A percentile compares a stretch with the other conserved stretches of the same genome.
Evolutionary conservation across 1,284 basidiomycete genomes (phyloP).

Genomic region (Austroboletus novae-zelandiae): DNA sequence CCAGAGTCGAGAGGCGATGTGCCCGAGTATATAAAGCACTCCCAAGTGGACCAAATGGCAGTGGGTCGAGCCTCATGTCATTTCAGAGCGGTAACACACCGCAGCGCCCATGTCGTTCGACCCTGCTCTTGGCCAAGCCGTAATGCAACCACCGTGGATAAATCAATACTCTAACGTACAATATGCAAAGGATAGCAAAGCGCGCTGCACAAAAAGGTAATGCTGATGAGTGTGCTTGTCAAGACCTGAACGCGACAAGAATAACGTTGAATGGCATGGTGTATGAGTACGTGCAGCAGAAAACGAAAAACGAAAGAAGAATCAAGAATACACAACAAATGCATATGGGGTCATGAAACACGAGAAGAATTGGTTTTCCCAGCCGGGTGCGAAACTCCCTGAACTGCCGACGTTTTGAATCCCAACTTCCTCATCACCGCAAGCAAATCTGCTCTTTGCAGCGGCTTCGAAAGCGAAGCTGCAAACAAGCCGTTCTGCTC

Average conservation of each 20-base stretch:
- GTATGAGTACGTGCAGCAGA: conserved; percentile 31
- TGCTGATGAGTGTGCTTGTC: conserved; percentile 37
- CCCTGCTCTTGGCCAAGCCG: neutral
- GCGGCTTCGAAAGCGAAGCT: conserved; percentile 83
- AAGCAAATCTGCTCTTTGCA: conserved; percentile 83
- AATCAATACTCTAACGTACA: conserved; percentile 42
- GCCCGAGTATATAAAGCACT: too few species aligned
- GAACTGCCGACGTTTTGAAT: conserved; percentile 82
- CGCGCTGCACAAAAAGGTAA: conserved; percentile 21
- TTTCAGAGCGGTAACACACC: neutral
- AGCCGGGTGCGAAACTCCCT: conserved; percentile 44
- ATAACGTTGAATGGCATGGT: conserved; percentile 28
- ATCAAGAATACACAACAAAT: conserved; percentile 25
- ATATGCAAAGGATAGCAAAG: conserved; percentile 34
- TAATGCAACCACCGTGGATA: neutral
- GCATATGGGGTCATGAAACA: conserved; percentile 27
- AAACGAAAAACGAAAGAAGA: conserved; percentile 32
- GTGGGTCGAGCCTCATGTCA: conserved; percentile 11
- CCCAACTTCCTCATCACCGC: conserved; percentile 81
- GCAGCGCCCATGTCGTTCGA: conserved; percentile 27
- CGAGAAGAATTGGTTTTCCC: conserved; percentile 49
- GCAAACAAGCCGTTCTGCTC: conserved; percentile 80
- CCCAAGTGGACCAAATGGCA: neutral
- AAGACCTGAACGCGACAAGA: conserved; percentile 12
- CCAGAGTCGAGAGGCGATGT: too few species aligned